These are phyloP conservation scores for Rhynchosporium graminicola DNA, from an alignment of 2,329 filamentous ascomycete species.

Conservation along the genomic window DNA sequence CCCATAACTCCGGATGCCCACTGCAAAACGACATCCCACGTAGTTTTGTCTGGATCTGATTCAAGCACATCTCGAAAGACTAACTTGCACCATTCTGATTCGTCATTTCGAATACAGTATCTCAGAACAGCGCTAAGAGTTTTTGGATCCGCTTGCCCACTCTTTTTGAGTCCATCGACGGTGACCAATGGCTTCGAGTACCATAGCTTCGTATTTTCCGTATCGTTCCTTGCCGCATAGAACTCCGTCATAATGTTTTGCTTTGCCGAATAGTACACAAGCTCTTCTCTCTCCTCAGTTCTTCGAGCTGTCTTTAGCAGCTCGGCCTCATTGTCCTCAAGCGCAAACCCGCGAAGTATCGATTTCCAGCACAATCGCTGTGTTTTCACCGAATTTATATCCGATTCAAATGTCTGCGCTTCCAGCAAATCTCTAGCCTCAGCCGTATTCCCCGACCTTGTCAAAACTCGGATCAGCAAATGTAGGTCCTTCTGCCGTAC, in stretches of 20 bases:
- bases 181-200: conserved; percentile 52
- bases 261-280: conserved; percentile 46
- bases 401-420: background rate
- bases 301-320: conserved; percentile 57
- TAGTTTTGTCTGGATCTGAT: conserved; percentile 50
- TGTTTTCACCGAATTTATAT: conserved; percentile 14
- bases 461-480: conserved; percentile 26
- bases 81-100: conserved; percentile 61
- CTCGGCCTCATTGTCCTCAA: conserved; percentile 58
- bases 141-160: conserved; percentile 20
- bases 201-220: conserved; percentile 66
- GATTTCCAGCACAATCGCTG: conserved; percentile 47
- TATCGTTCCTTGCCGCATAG: conserved; percentile 58
- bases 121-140: conserved; percentile 58
- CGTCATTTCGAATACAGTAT: conserved; percentile 60
- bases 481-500: conserved; percentile 5
- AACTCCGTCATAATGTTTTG: conserved; percentile 61
- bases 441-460: conserved; percentile 30
- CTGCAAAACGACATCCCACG: conserved; percentile 73
- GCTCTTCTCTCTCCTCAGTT: conserved; percentile 50
- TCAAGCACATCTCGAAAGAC: conserved; percentile 53
- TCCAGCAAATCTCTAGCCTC: conserved; percentile 33
- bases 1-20: conserved; percentile 72
- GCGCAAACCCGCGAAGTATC: conserved; percentile 62
- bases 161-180: conserved; percentile 13